These are phyloP conservation scores for Centrapalus pauciflorus DNA, from an alignment of 129 eudicot genomes.

Conservation along the genomic window DNA sequence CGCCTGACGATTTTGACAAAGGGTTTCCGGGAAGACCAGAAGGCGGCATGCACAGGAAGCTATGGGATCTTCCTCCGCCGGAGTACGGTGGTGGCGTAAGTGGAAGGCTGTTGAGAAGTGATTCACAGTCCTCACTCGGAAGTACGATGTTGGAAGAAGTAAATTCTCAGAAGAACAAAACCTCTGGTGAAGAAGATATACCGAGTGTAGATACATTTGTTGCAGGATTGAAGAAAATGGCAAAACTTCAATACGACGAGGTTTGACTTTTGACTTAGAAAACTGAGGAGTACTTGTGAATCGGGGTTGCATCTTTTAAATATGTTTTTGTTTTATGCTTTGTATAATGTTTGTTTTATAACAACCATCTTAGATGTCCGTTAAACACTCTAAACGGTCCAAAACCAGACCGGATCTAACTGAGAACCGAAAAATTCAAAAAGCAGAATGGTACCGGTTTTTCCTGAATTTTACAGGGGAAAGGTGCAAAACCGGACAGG, in stretches of 20 bases:
- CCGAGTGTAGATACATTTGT: constrained; percentile 82
- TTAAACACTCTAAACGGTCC: too few species aligned
- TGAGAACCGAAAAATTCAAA: too few species aligned
- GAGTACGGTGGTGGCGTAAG: constrained; percentile 42
- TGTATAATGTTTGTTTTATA: too few species aligned
- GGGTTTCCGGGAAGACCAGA: constrained; percentile 67
- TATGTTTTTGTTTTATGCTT: not conserved
- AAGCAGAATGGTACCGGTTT: too few species aligned
- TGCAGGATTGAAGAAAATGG: constrained; percentile 91
- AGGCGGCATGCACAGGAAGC: constrained; percentile 41
- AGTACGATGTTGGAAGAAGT: constrained; percentile 52
- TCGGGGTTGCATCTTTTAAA: not conserved
- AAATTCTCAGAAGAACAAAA: constrained; percentile 29
- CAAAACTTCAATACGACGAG: constrained; percentile 75
- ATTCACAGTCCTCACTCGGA: constrained; percentile 65
- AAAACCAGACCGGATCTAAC: too few species aligned
- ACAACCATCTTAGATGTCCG: too few species aligned
- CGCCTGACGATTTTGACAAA: constrained; percentile 54
- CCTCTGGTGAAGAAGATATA: constrained; percentile 66
- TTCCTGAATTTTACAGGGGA: too few species aligned
- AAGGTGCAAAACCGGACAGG: too few species aligned
- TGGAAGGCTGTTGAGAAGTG: constrained; percentile 55
- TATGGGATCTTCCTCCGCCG: constrained; percentile 52
- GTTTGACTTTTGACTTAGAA: constrained; percentile 35
- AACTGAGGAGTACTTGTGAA: too few species aligned